Percentiles rank a stretch among this genome's conserved stretches.
phyloP scores from a whole-genome alignment of 768 basidiomycete genomes.

The Pisolithus orientalis region DNA sequence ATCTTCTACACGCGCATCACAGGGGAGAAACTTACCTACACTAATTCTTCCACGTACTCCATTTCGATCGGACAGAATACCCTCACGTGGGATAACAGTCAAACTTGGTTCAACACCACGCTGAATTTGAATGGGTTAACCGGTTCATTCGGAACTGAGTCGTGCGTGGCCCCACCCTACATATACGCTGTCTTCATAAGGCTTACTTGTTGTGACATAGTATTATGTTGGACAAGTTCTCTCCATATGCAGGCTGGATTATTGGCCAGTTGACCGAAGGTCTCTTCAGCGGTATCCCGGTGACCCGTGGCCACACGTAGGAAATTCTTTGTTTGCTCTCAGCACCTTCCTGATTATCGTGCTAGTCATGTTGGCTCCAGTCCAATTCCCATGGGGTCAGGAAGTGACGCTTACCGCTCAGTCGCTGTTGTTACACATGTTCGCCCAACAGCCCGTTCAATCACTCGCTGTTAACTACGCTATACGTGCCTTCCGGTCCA shows the following conservation, averaged over 20 bases:
- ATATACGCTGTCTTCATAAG: too few relatives aligned
- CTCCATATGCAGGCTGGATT: constrained; percentile 6
- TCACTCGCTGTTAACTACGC: constrained; percentile 6
- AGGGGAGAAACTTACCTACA: constrained; percentile 6
- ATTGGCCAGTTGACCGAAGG: constrained; percentile 7
- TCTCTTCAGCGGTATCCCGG: constrained; percentile 9
- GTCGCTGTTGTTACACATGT: constrained; percentile 11
- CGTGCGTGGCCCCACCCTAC: not conserved
- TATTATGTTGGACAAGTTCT: constrained; percentile 8
- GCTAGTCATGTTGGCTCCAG: constrained; percentile 4
- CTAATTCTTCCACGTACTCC: constrained; percentile 6
- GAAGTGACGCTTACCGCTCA: constrained; percentile 3
- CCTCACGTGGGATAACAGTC: constrained; percentile 10
- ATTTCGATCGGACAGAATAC: constrained; percentile 9
- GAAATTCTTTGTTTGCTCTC: not conserved
- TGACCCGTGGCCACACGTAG: constrained; percentile 7
- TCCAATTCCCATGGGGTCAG: constrained; percentile 9
- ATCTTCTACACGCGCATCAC: constrained; percentile 1
- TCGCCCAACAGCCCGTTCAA: constrained; percentile 7
- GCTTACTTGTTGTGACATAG: not conserved
- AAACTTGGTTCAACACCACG: constrained; percentile 11
- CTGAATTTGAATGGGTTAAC: constrained; percentile 5
- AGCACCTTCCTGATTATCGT: not conserved
- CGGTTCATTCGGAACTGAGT: constrained; percentile 3
- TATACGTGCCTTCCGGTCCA: constrained; percentile 2